Conservation (phyloP, 2,329 filamentous ascomycete species). For the Neopestalotiopsis rosae region DNA sequence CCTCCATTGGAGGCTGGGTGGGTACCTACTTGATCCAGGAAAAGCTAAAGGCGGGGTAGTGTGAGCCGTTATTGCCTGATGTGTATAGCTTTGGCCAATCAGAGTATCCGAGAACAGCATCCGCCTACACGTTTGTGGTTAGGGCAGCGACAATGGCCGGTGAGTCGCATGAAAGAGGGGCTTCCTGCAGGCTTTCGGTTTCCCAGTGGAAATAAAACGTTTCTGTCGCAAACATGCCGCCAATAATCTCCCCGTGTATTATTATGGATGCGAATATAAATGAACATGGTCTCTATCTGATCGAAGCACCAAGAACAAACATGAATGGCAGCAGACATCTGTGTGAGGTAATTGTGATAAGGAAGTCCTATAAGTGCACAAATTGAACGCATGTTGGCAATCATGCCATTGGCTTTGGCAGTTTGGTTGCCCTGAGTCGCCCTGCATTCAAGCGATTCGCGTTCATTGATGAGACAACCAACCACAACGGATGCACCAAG, state of each 20-base stretch:
- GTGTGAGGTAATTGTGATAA: not conserved
- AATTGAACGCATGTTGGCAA: not conserved
- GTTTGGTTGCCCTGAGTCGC: not conserved
- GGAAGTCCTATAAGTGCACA: not conserved
- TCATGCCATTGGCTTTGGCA: not conserved
- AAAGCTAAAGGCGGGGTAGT: slow-evolving; percentile 15
- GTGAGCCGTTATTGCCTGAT: slow-evolving; percentile 13
- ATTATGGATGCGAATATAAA: not conserved
- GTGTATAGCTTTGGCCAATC: slow-evolving; percentile 4
- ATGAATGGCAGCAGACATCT: not conserved
- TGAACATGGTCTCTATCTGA: not conserved
- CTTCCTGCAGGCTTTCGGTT: not conserved
- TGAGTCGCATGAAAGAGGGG: slow-evolving; percentile 8
- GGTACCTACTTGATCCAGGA: not conserved
- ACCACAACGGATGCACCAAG: not conserved
- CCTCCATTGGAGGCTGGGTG: not conserved
- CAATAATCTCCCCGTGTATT: not conserved
- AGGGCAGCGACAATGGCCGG: slow-evolving; percentile 11
- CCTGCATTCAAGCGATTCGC: not conserved
- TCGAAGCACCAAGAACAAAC: not conserved
- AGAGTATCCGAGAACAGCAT: not conserved
- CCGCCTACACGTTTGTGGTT: slow-evolving; percentile 4
- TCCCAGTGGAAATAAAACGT: not conserved
- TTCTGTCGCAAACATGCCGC: not conserved
- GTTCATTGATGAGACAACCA: not conserved